Percentiles rank a stretch among this genome's conserved stretches.
These are phyloP conservation scores for Musa schizocarpa DNA, from an alignment of 176 grass and related monocot genomes.

Conservation along the genomic window DNA sequence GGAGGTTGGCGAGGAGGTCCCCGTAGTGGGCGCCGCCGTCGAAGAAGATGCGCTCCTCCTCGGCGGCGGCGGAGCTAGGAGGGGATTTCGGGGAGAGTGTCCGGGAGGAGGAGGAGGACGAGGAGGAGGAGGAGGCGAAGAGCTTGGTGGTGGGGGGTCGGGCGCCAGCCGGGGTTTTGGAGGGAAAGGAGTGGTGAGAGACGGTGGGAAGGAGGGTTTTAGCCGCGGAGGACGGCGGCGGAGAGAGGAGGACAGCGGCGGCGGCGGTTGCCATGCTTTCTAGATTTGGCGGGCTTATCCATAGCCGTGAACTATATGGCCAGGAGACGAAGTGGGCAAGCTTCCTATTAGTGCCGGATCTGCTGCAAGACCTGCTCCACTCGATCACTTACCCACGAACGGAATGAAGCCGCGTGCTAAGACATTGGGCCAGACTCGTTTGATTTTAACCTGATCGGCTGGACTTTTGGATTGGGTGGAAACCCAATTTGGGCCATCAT, in stretches of 20 bases:
- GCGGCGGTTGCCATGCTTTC: slow-evolving; percentile 12
- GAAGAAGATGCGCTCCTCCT: slow-evolving; percentile 69
- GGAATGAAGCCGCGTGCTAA: too few relatives aligned
- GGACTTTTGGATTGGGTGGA: too few relatives aligned
- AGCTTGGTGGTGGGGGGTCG: not conserved
- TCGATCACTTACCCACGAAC: too few relatives aligned
- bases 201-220: slow-evolving; percentile 7
- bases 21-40: slow-evolving; percentile 88
- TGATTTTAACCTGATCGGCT: too few relatives aligned
- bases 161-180: not conserved
- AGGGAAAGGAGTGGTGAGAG: not conserved
- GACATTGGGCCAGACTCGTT: too few relatives aligned
- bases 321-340: slow-evolving; percentile 17
- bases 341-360: not conserved
- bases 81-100: slow-evolving; percentile 14
- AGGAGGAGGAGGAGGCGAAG: slow-evolving; percentile 25
- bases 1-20: slow-evolving; percentile 67
- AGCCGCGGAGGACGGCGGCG: not conserved
- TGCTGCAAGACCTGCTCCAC: too few relatives aligned
- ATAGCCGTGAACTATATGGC: slow-evolving; percentile 2
- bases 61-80: not conserved
- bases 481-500: too few relatives aligned
- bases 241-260: not conserved
- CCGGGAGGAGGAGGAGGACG: slow-evolving; percentile 12
- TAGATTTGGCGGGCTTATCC: slow-evolving; percentile 14